Conservation (phyloP, 2,329 filamentous ascomycete species). For the Exophiala dermatitidis region DNA sequence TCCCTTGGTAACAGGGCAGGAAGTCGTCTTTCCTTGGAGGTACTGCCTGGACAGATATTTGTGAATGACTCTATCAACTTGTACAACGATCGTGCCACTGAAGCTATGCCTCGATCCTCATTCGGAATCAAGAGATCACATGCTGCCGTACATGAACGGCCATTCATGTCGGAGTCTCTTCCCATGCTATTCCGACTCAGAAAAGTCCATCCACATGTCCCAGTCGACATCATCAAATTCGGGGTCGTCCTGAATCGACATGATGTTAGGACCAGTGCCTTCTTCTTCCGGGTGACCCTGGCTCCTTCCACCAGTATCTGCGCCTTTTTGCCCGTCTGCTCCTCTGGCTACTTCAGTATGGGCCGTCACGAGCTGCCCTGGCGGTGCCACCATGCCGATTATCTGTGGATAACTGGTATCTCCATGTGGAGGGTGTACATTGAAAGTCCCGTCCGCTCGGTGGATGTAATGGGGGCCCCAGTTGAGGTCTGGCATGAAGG, state of each 20-base stretch:
- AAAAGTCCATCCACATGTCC: neutral
- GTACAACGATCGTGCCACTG: neutral
- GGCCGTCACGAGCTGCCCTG: neutral
- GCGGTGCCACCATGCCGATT: neutral
- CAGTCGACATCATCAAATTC: neutral
- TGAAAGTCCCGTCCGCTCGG: neutral
- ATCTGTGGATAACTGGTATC: neutral
- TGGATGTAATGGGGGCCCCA: neutral
- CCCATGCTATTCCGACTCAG: neutral
- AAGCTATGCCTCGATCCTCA: neutral
- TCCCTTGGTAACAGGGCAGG: neutral
- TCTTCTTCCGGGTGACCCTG: neutral
- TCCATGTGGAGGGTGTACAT: conserved; percentile 2
- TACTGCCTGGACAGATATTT: neutral
- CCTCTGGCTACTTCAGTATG: neutral
- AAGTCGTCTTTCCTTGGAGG: neutral
- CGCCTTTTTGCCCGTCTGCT: neutral
- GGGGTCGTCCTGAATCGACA: neutral
- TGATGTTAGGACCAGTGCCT: neutral
- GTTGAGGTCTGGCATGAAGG: neutral
- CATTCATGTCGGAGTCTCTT: neutral
- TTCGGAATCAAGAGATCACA: neutral
- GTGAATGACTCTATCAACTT: neutral
- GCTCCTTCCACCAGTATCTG: neutral
- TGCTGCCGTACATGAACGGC: neutral